phyloP scores from a whole-genome alignment of 495 filamentous ascomycete genomes.

The Opeltia flavorubescens region DNA sequence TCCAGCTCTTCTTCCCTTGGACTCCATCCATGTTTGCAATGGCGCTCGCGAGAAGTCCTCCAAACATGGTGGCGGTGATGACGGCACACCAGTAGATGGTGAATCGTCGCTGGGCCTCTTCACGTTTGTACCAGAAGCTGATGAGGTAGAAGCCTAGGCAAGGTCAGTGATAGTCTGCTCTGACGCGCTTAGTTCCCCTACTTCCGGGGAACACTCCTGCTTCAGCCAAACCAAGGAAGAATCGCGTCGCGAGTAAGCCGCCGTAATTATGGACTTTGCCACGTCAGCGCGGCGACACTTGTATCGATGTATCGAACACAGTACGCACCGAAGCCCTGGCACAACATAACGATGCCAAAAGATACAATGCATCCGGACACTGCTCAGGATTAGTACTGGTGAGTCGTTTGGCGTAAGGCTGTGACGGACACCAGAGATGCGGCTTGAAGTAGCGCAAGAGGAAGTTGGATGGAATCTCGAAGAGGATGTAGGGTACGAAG shows the following conservation, averaged over 20 bases:
- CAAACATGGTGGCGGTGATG: constrained; percentile 20
- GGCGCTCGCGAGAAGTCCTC: constrained; percentile 21
- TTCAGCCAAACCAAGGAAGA: constrained; percentile 39
- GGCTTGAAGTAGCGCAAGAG: constrained; percentile 55
- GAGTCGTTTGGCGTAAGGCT: too few species aligned
- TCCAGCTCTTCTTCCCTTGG: constrained; percentile 40
- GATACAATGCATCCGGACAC: constrained; percentile 17
- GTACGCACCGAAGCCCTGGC: constrained; percentile 16
- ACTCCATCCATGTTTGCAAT: constrained; percentile 46
- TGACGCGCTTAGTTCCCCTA: neutral
- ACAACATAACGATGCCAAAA: constrained; percentile 23
- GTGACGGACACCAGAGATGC: constrained; percentile 54
- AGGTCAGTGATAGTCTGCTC: neutral
- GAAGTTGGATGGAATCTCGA: constrained; percentile 21
- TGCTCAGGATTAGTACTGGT: too few species aligned
- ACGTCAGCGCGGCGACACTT: neutral
- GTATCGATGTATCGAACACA: neutral
- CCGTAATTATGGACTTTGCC: constrained; percentile 31
- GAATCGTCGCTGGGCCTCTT: constrained; percentile 23
- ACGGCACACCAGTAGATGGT: constrained; percentile 21
- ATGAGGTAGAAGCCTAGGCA: constrained; percentile 18
- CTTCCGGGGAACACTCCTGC: constrained; percentile 22
- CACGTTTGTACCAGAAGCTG: constrained; percentile 21
- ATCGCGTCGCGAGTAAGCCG: constrained; percentile 52
- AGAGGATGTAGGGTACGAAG: too few species aligned